Percentiles rank a stretch among this genome's conserved stretches.
Evolutionary conservation across 2,329 filamentous ascomycete species (phyloP).

Genomic region (Bipolaris bicolor): DNA sequence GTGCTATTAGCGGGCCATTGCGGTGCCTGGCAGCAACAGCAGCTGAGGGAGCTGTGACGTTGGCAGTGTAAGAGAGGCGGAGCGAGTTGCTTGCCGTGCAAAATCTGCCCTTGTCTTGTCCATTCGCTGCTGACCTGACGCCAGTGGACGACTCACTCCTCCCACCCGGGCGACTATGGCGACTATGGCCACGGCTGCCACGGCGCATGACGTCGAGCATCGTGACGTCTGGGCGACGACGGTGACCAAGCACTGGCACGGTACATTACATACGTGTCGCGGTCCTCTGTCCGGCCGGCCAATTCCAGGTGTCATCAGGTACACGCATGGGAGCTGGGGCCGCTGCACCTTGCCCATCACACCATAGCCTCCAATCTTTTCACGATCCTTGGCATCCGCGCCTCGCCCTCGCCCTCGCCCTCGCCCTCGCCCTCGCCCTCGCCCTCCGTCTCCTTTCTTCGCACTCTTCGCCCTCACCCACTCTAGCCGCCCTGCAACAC

Average conservation of each 20-base stretch:
- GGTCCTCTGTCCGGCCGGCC: constrained; percentile 1
- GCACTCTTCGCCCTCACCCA: neutral
- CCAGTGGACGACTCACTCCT: too few species aligned
- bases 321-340: constrained; percentile 5
- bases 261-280: constrained; percentile 7
- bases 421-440: neutral
- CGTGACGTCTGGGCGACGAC: constrained; percentile 36
- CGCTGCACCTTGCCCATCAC: constrained; percentile 21
- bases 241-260: neutral
- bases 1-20: neutral
- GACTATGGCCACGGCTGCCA: too few species aligned
- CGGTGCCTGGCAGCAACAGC: neutral
- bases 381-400: constrained; percentile 39
- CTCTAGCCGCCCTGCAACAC: neutral
- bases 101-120: too few species aligned
- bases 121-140: constrained; percentile 3
- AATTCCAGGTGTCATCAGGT: constrained; percentile 14
- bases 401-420: neutral
- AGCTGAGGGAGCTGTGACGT: too few species aligned
- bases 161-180: too few species aligned
- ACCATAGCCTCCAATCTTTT: constrained; percentile 26
- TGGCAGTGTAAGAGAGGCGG: too few species aligned
- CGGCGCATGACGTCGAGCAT: constrained; percentile 46
- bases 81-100: too few species aligned
- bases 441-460: too few species aligned